phyloP scores from a whole-genome alignment of 805 yeast genomes.

The Starmerella geochares region DNA sequence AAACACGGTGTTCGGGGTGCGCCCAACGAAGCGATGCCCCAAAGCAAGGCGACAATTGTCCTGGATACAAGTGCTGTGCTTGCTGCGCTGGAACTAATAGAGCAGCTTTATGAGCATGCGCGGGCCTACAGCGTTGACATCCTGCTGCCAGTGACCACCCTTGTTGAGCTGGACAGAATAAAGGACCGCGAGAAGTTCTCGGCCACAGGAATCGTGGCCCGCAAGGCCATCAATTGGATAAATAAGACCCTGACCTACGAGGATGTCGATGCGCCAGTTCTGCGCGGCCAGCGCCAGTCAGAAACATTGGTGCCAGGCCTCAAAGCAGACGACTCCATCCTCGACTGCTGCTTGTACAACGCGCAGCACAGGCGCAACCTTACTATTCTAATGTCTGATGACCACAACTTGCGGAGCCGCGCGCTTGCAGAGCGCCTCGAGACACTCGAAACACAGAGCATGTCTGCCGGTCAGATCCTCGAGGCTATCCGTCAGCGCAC shows the following conservation, averaged over 20 bases:
- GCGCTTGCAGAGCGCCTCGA: conserved; percentile 15
- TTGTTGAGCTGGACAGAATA: conserved; percentile 19
- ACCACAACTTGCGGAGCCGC: conserved; percentile 16
- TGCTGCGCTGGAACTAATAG: conserved; percentile 1
- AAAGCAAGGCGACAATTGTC: conserved; percentile 13
- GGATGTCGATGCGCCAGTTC: conserved; percentile 3
- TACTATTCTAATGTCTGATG: conserved; percentile 17
- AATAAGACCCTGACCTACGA: conserved; percentile 3
- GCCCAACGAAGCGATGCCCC: not conserved
- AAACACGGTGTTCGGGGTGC: too few relatives aligned
- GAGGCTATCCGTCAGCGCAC: conserved; percentile 2
- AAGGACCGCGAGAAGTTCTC: conserved; percentile 12
- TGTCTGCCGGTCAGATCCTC: conserved; percentile 2
- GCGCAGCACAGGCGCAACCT: not conserved
- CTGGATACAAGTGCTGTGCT: conserved; percentile 20
- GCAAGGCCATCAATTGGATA: conserved; percentile 20
- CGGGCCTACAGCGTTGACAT: conserved; percentile 6
- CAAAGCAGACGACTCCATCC: conserved; percentile 14
- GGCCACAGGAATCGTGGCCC: conserved; percentile 9
- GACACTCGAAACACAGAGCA: not conserved
- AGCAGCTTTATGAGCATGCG: conserved; percentile 3
- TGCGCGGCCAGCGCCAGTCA: conserved; percentile 17
- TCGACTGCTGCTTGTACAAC: conserved; percentile 22
- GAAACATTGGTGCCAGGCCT: conserved; percentile 9
- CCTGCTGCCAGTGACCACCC: conserved; percentile 13